A percentile compares a stretch with the other conserved stretches of the same genome.
Conservation (phyloP, 352 stramenopile genomes). For the Globisporangium nodosum region DNA sequence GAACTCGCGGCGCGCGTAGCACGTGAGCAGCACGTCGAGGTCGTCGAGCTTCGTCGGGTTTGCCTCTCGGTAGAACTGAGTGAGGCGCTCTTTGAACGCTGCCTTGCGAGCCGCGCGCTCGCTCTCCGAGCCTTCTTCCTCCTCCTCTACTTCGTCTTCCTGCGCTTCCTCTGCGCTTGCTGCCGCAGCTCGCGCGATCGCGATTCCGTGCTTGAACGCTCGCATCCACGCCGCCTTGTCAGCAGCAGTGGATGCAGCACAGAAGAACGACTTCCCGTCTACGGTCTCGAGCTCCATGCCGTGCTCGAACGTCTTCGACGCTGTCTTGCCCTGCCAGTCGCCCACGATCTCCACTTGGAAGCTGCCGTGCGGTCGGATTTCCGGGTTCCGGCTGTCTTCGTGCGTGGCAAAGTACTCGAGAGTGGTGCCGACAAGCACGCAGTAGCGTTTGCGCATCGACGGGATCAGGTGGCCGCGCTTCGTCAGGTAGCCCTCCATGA, state of each 20-base stretch:
- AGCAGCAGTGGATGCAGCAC: slow-evolving; percentile 36
- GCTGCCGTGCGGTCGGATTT: slow-evolving; percentile 17
- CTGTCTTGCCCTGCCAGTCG: slow-evolving; percentile 71
- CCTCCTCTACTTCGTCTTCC: not conserved
- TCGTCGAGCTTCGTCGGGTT: slow-evolving; percentile 48
- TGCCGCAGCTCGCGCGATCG: slow-evolving; percentile 16
- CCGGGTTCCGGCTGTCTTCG: slow-evolving; percentile 52
- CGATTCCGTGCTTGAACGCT: slow-evolving; percentile 51
- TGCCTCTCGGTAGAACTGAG: slow-evolving; percentile 47
- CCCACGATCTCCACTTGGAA: slow-evolving; percentile 50
- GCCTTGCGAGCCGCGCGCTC: slow-evolving; percentile 11
- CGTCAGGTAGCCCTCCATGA: slow-evolving; percentile 75
- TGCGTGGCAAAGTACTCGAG: slow-evolving; percentile 66
- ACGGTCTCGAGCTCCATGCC: slow-evolving; percentile 65
- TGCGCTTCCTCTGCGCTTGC: slow-evolving; percentile 1
- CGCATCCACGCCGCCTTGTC: slow-evolving; percentile 62
- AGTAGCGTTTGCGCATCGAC: slow-evolving; percentile 76
- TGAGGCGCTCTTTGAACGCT: slow-evolving; percentile 33
- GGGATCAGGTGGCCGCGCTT: slow-evolving; percentile 68
- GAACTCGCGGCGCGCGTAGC: slow-evolving; percentile 37
- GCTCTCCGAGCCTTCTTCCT: slow-evolving; percentile 6
- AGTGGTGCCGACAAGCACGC: slow-evolving; percentile 42
- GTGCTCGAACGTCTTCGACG: slow-evolving; percentile 38
- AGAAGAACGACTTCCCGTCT: slow-evolving; percentile 72
- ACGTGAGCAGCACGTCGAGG: slow-evolving; percentile 40